Conservation (phyloP, 495 filamentous ascomycete genomes). For the Trichoderma parareesei region DNA sequence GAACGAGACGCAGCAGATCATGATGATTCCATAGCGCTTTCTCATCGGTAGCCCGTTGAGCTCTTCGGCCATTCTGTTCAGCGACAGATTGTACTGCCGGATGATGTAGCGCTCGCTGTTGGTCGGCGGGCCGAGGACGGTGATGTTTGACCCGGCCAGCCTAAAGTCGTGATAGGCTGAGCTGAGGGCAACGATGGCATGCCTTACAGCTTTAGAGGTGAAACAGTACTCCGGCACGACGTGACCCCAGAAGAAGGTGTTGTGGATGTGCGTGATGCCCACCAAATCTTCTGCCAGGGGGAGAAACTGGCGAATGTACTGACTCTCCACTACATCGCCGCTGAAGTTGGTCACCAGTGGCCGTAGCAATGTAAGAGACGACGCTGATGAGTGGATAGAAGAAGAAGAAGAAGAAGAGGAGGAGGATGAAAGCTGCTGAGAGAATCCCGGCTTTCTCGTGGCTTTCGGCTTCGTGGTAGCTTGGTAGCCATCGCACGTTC, state of each 20-base stretch:
- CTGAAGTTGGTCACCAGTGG: slow-evolving; percentile 2
- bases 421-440: not conserved
- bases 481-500: slow-evolving; percentile 38
- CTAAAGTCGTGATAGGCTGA: not conserved
- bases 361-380: not conserved
- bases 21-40: slow-evolving; percentile 7
- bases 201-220: not conserved
- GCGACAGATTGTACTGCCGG: not conserved
- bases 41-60: not conserved
- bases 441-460: slow-evolving; percentile 1
- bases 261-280: slow-evolving; percentile 4
- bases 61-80: slow-evolving; percentile 1
- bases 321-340: not conserved
- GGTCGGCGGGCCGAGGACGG: not conserved
- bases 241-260: slow-evolving; percentile 1
- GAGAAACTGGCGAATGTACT: not conserved
- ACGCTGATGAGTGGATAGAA: not conserved
- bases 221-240: slow-evolving; percentile 3
- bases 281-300: slow-evolving; percentile 1
- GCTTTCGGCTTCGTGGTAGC: not conserved
- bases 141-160: not conserved
- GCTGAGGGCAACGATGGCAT: not conserved
- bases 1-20: slow-evolving; percentile 5
- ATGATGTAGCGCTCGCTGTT: slow-evolving; percentile 4
- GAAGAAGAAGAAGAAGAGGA: not conserved